phyloP scores from a whole-genome alignment of 163 green algal species.

The Coccomyxa subellipsoidea region DNA sequence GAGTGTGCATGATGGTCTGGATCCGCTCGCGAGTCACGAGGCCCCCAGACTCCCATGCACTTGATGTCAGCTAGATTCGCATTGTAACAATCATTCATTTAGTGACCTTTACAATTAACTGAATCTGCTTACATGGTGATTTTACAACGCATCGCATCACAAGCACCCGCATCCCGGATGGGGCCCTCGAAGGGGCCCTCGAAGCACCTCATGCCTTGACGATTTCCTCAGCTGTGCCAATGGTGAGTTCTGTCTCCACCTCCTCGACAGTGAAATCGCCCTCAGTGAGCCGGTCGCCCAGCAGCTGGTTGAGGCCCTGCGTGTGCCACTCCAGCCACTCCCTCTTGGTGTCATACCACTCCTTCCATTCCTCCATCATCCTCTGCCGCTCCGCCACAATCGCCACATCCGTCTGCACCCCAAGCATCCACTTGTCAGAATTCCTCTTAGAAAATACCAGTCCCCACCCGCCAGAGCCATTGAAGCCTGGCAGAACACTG shows the following conservation, averaged over 20 bases:
- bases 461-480: too few relatives aligned
- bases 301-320: slow-evolving; percentile 45
- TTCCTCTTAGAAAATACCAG: neutral
- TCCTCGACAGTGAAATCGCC: slow-evolving; percentile 65
- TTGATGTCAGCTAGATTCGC: too few relatives aligned
- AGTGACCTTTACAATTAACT: too few relatives aligned
- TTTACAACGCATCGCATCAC: too few relatives aligned
- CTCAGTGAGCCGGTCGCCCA: slow-evolving; percentile 43
- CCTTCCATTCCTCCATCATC: slow-evolving; percentile 64
- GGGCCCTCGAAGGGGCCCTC: too few relatives aligned
- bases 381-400: slow-evolving; percentile 66
- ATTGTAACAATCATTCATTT: too few relatives aligned
- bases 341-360: slow-evolving; percentile 46
- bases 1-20: too few relatives aligned
- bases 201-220: slow-evolving; percentile 14
- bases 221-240: slow-evolving; percentile 21
- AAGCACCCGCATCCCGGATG: too few relatives aligned
- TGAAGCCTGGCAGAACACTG: too few relatives aligned
- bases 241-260: slow-evolving; percentile 46
- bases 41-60: too few relatives aligned
- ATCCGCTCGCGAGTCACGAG: too few relatives aligned
- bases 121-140: too few relatives aligned
- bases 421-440: neutral
- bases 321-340: slow-evolving; percentile 43
- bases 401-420: slow-evolving; percentile 63